A percentile compares a stretch with the other conserved stretches of the same genome.
Evolutionary conservation across 164 flowering plant species (phyloP).

Genomic region (Sedum album): DNA sequence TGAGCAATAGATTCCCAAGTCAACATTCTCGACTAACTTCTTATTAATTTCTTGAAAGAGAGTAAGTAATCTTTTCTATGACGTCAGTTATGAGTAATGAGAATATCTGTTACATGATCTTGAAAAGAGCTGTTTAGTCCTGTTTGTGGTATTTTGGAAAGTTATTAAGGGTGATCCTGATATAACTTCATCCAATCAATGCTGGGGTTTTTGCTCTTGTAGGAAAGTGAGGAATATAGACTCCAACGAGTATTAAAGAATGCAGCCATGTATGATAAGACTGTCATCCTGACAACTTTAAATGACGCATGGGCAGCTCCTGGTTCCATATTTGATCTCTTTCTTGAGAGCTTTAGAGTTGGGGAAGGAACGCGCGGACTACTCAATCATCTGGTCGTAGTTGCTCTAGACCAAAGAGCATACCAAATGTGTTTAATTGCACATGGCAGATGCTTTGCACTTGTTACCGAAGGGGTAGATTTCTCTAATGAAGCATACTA

Average conservation of each 20-base stretch:
- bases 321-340: conserved; percentile 58
- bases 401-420: conserved; percentile 70
- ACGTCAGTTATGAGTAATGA: too few relatives aligned
- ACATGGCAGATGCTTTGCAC: conserved; percentile 60
- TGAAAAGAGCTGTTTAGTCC: background rate
- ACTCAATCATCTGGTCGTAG: conserved; percentile 63
- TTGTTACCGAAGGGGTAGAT: conserved; percentile 53
- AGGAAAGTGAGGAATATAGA: conserved; percentile 31
- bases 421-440: conserved; percentile 42
- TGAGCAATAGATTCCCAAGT: too few relatives aligned
- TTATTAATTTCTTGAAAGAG: too few relatives aligned
- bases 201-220: conserved; percentile 1
- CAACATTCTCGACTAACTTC: too few relatives aligned
- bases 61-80: too few relatives aligned
- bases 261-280: conserved; percentile 55
- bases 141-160: background rate
- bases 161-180: background rate
- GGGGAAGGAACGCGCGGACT: conserved; percentile 54
- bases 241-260: conserved; percentile 43
- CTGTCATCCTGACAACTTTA: conserved; percentile 71
- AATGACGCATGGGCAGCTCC: conserved; percentile 86
- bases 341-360: conserved; percentile 65
- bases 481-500: conserved; percentile 68
- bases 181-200: background rate
- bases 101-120: background rate